phyloP scores from a whole-genome alignment of 2,329 filamentous ascomycete genomes.

The Cladophialophora exuberans region DNA sequence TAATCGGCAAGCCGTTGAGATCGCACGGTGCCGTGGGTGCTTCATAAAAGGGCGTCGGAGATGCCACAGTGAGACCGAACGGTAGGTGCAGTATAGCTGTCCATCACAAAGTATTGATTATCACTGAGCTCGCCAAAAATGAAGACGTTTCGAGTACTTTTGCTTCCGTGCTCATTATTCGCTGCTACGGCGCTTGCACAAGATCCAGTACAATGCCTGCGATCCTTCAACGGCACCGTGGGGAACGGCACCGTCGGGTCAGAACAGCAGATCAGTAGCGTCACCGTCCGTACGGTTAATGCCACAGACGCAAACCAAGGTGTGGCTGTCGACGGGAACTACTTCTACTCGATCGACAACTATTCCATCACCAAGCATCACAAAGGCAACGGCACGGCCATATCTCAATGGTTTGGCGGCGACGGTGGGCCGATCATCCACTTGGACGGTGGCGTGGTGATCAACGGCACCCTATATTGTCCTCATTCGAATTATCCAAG shows the following conservation, averaged over 20 bases:
- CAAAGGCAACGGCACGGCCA: conserved; percentile 3
- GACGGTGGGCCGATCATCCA: conserved; percentile 14
- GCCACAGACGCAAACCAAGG: conserved; percentile 14
- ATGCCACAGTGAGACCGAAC: too few relatives aligned
- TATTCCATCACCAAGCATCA: conserved; percentile 18
- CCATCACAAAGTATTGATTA: too few relatives aligned
- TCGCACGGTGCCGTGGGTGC: too few relatives aligned
- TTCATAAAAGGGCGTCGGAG: too few relatives aligned
- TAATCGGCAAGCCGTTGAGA: too few relatives aligned
- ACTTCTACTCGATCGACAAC: conserved; percentile 20
- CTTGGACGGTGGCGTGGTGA: conserved; percentile 13
- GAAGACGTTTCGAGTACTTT: not conserved
- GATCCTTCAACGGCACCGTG: conserved; percentile 9
- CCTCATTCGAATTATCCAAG: conserved; percentile 12
- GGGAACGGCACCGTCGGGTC: conserved; percentile 11
- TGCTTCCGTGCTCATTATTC: not conserved
- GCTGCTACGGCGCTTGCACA: not conserved
- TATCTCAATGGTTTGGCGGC: conserved; percentile 11
- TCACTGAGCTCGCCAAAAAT: too few relatives aligned
- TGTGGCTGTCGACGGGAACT: conserved; percentile 9
- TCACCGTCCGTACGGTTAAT: conserved; percentile 4
- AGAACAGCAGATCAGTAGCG: conserved; percentile 7
- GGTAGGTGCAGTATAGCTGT: too few relatives aligned
- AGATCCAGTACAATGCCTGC: not conserved
- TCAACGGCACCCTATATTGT: conserved; percentile 12